A percentile compares a stretch with the other conserved stretches of the same genome.
Evolutionary conservation across 495 filamentous ascomycete species (phyloP).

Genomic region (Cenococcum geophilum): DNA sequence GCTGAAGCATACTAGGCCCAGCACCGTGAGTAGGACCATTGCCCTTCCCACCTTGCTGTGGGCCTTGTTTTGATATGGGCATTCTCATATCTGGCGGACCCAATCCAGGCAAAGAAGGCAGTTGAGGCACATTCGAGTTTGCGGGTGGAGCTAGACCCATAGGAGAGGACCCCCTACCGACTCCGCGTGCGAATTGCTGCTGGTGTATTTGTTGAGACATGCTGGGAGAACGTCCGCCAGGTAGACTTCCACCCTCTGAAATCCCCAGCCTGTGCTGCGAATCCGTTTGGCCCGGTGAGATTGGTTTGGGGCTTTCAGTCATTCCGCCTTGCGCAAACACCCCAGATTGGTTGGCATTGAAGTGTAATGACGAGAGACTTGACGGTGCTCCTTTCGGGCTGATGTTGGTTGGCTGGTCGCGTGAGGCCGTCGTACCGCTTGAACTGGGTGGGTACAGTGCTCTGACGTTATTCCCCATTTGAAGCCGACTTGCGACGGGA

Average conservation of each 20-base stretch:
- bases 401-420: slow-evolving; percentile 23
- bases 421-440: slow-evolving; percentile 6
- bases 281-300: slow-evolving; percentile 66
- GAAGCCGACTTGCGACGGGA: slow-evolving; percentile 45
- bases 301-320: slow-evolving; percentile 80
- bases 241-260: slow-evolving; percentile 44
- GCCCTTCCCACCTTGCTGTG: slow-evolving; percentile 19
- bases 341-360: slow-evolving; percentile 38
- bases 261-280: slow-evolving; percentile 52
- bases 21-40: neutral
- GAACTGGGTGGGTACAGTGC: slow-evolving; percentile 32
- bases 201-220: slow-evolving; percentile 63
- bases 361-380: slow-evolving; percentile 29
- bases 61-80: slow-evolving; percentile 19
- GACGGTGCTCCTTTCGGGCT: slow-evolving; percentile 30
- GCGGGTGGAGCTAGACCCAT: slow-evolving; percentile 35
- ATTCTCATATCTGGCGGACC: neutral
- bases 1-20: slow-evolving; percentile 36
- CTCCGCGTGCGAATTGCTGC: slow-evolving; percentile 54
- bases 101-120: slow-evolving; percentile 47
- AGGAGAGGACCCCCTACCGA: slow-evolving; percentile 40
- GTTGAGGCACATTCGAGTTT: slow-evolving; percentile 42
- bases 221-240: slow-evolving; percentile 63
- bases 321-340: slow-evolving; percentile 64
- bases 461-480: slow-evolving; percentile 26